These are phyloP conservation scores for Trichoderma semiorbis DNA, from an alignment of 2,329 filamentous ascomycete genomes.

Conservation along the genomic window DNA sequence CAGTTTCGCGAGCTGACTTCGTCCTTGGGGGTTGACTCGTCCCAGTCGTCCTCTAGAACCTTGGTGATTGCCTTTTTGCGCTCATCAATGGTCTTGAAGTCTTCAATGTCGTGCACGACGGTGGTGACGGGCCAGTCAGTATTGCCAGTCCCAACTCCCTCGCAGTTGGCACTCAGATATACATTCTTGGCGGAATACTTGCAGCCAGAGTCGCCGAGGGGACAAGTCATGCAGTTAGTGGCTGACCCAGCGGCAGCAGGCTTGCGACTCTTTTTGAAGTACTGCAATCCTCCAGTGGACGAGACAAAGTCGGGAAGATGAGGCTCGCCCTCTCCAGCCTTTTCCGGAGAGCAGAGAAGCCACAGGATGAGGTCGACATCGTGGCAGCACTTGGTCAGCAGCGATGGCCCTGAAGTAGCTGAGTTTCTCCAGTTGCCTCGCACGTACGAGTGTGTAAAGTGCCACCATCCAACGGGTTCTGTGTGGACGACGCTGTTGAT, in stretches of 20 bases:
- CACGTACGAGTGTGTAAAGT: slow-evolving; percentile 88
- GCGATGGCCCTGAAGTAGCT: slow-evolving; percentile 69
- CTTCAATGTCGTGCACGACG: slow-evolving; percentile 89
- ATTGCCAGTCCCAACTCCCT: slow-evolving; percentile 61
- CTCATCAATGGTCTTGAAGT: slow-evolving; percentile 51
- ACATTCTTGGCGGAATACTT: slow-evolving; percentile 82
- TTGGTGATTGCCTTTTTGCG: slow-evolving; percentile 40
- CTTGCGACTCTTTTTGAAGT: slow-evolving; percentile 74
- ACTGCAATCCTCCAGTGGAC: slow-evolving; percentile 72
- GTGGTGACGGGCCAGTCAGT: slow-evolving; percentile 80
- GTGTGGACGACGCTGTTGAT: slow-evolving; percentile 84
- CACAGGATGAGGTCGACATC: slow-evolving; percentile 92
- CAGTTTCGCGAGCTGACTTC: slow-evolving; percentile 58
- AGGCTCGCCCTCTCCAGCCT: slow-evolving; percentile 44
- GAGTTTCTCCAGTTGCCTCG: slow-evolving; percentile 91
- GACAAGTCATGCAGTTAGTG: slow-evolving; percentile 83
- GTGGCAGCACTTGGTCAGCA: slow-evolving; percentile 94
- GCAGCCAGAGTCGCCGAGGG: slow-evolving; percentile 64
- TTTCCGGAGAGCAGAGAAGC: slow-evolving; percentile 73
- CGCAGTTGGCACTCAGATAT: slow-evolving; percentile 65
- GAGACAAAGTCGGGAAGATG: slow-evolving; percentile 75
- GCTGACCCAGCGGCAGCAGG: slow-evolving; percentile 68
- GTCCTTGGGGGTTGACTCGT: slow-evolving; percentile 43
- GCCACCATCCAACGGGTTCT: slow-evolving; percentile 95
- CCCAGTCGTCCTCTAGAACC: slow-evolving; percentile 52